Percentiles rank a stretch among this genome's conserved stretches.
Conservation (phyloP, 495 filamentous ascomycete genomes). For the Jackrogersella minutella region DNA sequence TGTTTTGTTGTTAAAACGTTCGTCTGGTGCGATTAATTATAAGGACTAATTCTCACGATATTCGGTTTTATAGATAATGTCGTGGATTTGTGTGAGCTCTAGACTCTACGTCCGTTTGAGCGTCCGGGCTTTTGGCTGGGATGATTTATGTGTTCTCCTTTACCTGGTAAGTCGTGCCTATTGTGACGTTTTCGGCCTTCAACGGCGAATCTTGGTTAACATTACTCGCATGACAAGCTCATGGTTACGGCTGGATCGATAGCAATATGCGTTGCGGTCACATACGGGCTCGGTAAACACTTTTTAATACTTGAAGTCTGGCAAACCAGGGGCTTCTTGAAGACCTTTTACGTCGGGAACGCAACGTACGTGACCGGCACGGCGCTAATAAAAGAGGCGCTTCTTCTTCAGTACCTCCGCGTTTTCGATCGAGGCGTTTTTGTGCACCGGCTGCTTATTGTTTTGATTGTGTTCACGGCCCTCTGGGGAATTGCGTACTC, state of each 20-base stretch:
- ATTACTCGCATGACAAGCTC: conserved; percentile 9
- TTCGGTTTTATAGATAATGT: conserved; percentile 19
- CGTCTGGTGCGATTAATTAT: not conserved
- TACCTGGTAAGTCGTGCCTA: conserved; percentile 36
- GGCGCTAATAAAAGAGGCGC: conserved; percentile 46
- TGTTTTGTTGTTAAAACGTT: not conserved
- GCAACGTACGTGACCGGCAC: conserved; percentile 43
- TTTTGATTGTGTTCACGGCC: conserved; percentile 34
- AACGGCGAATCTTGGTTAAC: conserved; percentile 7
- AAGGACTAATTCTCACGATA: conserved; percentile 4
- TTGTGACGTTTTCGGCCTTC: not conserved
- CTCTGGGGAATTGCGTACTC: conserved; percentile 46
- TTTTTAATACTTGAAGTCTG: conserved; percentile 29
- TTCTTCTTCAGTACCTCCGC: conserved; percentile 49
- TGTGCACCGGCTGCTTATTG: conserved; percentile 29
- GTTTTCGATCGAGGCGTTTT: conserved; percentile 36
- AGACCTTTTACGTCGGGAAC: conserved; percentile 45
- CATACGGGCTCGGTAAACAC: conserved; percentile 42
- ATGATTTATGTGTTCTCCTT: conserved; percentile 47
- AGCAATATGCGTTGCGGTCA: conserved; percentile 29
- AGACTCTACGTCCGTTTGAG: conserved; percentile 43
- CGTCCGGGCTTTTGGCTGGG: conserved; percentile 42
- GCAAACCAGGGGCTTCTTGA: conserved; percentile 27
- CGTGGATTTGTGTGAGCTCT: conserved; percentile 43
- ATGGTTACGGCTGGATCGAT: conserved; percentile 37